Percentiles rank a stretch among this genome's conserved stretches.
These are phyloP conservation scores for Elongisporangium anandrum DNA, from an alignment of 352 stramenopile species.

Conservation along the genomic window DNA sequence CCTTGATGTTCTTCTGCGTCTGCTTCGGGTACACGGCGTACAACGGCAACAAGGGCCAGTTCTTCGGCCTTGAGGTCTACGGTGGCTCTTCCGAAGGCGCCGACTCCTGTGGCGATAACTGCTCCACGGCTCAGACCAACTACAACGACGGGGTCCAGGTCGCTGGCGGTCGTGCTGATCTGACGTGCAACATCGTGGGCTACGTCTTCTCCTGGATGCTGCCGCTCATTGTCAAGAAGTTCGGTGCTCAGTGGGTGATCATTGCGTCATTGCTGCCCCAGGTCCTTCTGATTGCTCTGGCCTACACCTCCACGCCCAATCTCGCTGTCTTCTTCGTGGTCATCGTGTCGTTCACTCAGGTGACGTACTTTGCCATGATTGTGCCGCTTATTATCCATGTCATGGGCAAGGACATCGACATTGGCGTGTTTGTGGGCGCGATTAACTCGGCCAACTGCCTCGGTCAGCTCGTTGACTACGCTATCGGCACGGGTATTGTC, in stretches of 20 bases:
- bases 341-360: too few relatives aligned
- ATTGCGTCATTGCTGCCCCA: conserved; percentile 27
- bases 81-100: conserved; percentile 17
- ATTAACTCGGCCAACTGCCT: too few relatives aligned
- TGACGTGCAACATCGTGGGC: conserved; percentile 25
- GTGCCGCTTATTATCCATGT: conserved; percentile 11
- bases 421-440: conserved; percentile 18
- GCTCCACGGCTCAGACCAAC: conserved; percentile 15
- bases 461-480: conserved; percentile 30
- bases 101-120: conserved; percentile 24
- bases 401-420: too few relatives aligned
- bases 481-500: conserved; percentile 17
- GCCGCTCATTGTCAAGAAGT: conserved; percentile 30
- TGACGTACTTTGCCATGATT: conserved; percentile 14
- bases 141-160: conserved; percentile 37
- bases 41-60: too few relatives aligned
- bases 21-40: conserved; percentile 53
- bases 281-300: conserved; percentile 24
- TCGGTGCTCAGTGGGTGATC: conserved; percentile 29
- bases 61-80: too few relatives aligned
- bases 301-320: conserved; percentile 17
- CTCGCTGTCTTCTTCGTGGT: conserved; percentile 30
- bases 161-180: conserved; percentile 28
- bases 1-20: conserved; percentile 34
- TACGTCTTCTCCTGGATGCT: conserved; percentile 35